Percentiles rank a stretch among this genome's conserved stretches.
Conservation (phyloP, 345 rosid species). For the Populus alba region DNA sequence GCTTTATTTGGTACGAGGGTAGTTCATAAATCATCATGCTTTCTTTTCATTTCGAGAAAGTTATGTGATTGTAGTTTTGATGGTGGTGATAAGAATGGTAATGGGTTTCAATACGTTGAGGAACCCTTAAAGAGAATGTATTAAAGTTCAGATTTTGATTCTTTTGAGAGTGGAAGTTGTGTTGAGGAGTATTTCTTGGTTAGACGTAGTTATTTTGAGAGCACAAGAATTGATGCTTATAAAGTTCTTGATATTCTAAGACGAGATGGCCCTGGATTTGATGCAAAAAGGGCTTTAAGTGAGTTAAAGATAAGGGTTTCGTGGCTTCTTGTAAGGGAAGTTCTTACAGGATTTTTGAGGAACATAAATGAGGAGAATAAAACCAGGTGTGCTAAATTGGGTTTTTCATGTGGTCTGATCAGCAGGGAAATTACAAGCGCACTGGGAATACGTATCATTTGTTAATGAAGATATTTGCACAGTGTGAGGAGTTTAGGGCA, state of each 20-base stretch:
- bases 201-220: slow-evolving; percentile 37
- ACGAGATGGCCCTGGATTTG: slow-evolving; percentile 59
- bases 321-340: slow-evolving; percentile 73
- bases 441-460: slow-evolving; percentile 57
- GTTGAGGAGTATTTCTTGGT: slow-evolving; percentile 13
- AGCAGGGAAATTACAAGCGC: slow-evolving; percentile 60
- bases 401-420: slow-evolving; percentile 72
- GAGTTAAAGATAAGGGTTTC: slow-evolving; percentile 63
- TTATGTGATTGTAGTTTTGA: not conserved
- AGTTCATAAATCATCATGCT: not conserved
- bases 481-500: slow-evolving; percentile 75
- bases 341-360: slow-evolving; percentile 43
- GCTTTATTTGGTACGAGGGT: not conserved
- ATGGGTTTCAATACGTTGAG: not conserved
- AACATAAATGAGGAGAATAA: slow-evolving; percentile 38
- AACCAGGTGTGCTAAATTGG: slow-evolving; percentile 60
- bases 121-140: slow-evolving; percentile 45
- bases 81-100: not conserved
- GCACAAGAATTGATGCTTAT: slow-evolving; percentile 43
- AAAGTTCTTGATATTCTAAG: slow-evolving; percentile 54
- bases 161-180: slow-evolving; percentile 22
- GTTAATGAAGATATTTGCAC: slow-evolving; percentile 79
- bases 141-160: slow-evolving; percentile 28
- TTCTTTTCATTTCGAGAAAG: not conserved
- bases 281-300: slow-evolving; percentile 38